Evolutionary conservation across 768 basidiomycete species (phyloP).

Genomic region (Phylloporus sp.): DNA sequence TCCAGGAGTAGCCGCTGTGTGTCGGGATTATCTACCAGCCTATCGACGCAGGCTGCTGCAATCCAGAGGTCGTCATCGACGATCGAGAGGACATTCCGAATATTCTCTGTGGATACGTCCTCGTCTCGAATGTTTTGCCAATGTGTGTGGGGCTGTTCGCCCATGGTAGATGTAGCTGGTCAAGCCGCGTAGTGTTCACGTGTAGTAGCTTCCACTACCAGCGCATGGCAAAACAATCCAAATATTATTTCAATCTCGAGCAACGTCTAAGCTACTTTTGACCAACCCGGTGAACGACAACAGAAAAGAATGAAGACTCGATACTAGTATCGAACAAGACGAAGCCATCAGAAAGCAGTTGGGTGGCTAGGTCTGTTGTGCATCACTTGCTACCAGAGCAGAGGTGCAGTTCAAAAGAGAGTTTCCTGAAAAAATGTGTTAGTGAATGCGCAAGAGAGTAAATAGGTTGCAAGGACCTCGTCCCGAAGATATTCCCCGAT

Average conservation of each 20-base stretch:
- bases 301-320: not conserved
- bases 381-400: not conserved
- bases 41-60: conserved; percentile 67
- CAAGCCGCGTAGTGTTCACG: not conserved
- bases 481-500: conserved; percentile 98
- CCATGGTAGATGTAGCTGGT: conserved; percentile 28
- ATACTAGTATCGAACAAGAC: not conserved
- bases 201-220: not conserved
- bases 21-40: conserved; percentile 53
- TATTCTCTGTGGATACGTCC: conserved; percentile 49
- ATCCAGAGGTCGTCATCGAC: conserved; percentile 75
- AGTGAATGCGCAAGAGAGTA: conserved; percentile 8
- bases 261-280: conserved; percentile 31
- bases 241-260: not conserved
- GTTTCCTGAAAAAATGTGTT: conserved; percentile 55
- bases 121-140: conserved; percentile 59
- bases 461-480: conserved; percentile 53
- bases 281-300: conserved; percentile 4
- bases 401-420: conserved; percentile 50
- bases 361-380: not conserved
- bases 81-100: conserved; percentile 45
- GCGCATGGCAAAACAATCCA: not conserved
- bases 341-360: not conserved
- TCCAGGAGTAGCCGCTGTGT: conserved; percentile 58
- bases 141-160: conserved; percentile 38